Conservation (phyloP, 192 early-diverging fungal species). For the Backusella parvicylindrica region DNA sequence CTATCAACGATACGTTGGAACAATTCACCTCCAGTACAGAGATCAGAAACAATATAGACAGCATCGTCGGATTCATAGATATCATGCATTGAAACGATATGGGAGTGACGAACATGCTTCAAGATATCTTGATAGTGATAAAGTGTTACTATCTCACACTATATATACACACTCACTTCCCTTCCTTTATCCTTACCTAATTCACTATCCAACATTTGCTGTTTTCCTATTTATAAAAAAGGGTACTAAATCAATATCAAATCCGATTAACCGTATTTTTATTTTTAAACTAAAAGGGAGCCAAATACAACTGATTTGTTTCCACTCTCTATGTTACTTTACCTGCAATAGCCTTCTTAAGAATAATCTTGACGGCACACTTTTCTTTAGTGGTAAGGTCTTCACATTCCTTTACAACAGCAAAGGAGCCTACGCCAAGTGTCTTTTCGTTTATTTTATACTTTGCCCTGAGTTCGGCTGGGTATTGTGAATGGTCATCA, state of each 20-base stretch:
- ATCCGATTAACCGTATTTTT: neutral
- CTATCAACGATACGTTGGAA: conserved; percentile 69
- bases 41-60: conserved; percentile 65
- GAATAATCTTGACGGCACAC: conserved; percentile 72
- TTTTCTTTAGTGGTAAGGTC: conserved; percentile 43
- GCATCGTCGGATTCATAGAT: conserved; percentile 64
- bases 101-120: conserved; percentile 73
- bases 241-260: neutral
- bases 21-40: conserved; percentile 77
- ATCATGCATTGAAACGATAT: conserved; percentile 76
- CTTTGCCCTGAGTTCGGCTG: neutral
- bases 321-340: neutral
- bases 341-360: conserved; percentile 52
- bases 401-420: conserved; percentile 58
- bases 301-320: neutral
- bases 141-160: conserved; percentile 56
- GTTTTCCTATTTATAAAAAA: conserved; percentile 35
- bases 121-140: conserved; percentile 62
- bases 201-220: conserved; percentile 55
- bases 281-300: neutral
- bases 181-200: conserved; percentile 27
- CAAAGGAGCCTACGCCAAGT: conserved; percentile 49
- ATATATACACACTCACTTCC: neutral
- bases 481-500: conserved; percentile 18
- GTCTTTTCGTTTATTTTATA: conserved; percentile 40